Evolutionary conservation across 2,329 filamentous ascomycete genomes (phyloP).

Genomic region (Colletotrichum sp.): DNA sequence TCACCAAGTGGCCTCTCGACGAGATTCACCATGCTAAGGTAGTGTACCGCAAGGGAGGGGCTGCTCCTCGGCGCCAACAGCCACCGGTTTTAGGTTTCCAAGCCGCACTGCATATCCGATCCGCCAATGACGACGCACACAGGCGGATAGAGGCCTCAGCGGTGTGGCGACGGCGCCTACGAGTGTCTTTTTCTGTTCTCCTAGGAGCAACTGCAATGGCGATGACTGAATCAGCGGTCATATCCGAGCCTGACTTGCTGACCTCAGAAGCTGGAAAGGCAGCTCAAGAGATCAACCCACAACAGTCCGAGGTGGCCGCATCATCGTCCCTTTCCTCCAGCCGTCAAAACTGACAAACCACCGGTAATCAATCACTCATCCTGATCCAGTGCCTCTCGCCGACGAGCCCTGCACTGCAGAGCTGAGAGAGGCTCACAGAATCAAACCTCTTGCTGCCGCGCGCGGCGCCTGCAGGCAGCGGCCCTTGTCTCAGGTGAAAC

Average conservation of each 20-base stretch:
- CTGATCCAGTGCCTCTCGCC: not conserved
- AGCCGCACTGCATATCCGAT: not conserved
- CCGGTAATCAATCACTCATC: not conserved
- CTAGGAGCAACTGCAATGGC: not conserved
- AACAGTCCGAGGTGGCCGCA: not conserved
- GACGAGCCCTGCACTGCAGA: not conserved
- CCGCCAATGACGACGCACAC: not conserved
- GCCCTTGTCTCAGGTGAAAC: constrained; percentile 23
- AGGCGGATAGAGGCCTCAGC: not conserved
- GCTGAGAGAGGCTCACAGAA: not conserved
- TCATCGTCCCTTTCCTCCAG: not conserved
- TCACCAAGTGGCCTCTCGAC: not conserved
- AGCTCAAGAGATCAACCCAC: not conserved
- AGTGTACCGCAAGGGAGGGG: not conserved
- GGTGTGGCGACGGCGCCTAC: not conserved
- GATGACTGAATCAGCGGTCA: not conserved
- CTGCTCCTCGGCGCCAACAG: not conserved
- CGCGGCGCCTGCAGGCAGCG: constrained; percentile 3
- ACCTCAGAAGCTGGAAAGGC: not conserved
- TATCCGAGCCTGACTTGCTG: not conserved
- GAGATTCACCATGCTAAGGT: not conserved
- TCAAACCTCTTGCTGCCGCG: not conserved
- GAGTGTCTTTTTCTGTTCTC: no score
- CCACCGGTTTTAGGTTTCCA: constrained; percentile 11
- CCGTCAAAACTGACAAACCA: not conserved